Evolutionary conservation across 2,329 filamentous ascomycete species (phyloP).

Genomic region (Xylaria sp.): DNA sequence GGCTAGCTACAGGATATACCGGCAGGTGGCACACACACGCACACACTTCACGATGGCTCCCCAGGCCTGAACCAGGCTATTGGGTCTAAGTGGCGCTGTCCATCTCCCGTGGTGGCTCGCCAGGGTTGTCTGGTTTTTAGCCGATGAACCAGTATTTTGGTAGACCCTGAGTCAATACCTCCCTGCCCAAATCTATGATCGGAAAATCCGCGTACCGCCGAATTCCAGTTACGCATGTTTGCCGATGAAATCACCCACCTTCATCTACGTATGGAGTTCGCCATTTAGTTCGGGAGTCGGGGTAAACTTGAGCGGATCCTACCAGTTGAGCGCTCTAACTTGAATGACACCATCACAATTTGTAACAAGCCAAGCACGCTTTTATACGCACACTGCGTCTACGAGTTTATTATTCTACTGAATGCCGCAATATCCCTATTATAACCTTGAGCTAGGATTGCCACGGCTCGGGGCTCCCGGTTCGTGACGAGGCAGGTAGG

Average conservation of each 20-base stretch:
- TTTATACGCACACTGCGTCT: background rate
- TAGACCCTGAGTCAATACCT: background rate
- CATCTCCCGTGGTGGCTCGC: slow-evolving; percentile 1
- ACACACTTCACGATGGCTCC: slow-evolving; percentile 18
- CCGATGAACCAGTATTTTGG: background rate
- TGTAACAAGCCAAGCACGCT: background rate
- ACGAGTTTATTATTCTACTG: no score
- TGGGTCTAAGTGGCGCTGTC: slow-evolving; percentile 21
- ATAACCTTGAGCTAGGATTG: background rate
- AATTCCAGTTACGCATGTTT: slow-evolving; percentile 13
- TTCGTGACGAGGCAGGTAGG: background rate
- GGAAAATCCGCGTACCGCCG: slow-evolving; percentile 7
- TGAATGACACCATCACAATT: background rate
- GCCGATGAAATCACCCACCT: background rate
- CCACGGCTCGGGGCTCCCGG: slow-evolving; percentile 6
- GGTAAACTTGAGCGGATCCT: background rate
- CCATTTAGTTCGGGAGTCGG: slow-evolving; percentile 14
- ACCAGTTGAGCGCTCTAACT: background rate
- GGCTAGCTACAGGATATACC: slow-evolving; percentile 5
- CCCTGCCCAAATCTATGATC: background rate
- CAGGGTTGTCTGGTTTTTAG: background rate
- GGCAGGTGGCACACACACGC: background rate
- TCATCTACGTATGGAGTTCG: background rate
- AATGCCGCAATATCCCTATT: background rate
- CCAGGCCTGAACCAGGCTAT: slow-evolving; percentile 17